Evolutionary conservation across 2,329 filamentous ascomycete genomes (phyloP), one percentile per base, ranked within the genome.

Genomic region (Orbilia quercus): DNA sequence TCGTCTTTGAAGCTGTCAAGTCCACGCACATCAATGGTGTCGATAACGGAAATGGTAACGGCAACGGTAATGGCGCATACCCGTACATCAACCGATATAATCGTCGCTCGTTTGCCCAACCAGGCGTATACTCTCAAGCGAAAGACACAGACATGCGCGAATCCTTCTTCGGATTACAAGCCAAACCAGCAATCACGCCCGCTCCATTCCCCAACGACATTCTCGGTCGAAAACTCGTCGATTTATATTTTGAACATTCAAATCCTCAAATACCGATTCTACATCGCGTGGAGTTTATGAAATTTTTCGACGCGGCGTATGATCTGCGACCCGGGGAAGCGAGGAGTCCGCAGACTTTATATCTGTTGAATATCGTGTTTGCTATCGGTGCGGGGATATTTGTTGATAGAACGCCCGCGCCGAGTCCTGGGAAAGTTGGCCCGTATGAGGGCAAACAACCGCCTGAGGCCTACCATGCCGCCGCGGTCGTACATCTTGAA

Each of bases 161-260:
- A 81, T 96, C 92, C 0, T 97, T 97, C 84, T 98, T 98, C 79
- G 94, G 94, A n/a, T 83, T 98, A 47, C 92, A 97, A 77, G 96
- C 91, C 1, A 93, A 90, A 77, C 92, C 93, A 1, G 92, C 89
- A 14, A 95, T 97, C 79, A 89, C 91, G 74, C 90, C 91, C 47
- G 93, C 93, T 0, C 85, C 88, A 0, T 97, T 98, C 77, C 95
- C 95, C 0, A 88, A 91, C 75, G 88, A 86, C 75, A 87, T 90
- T 31, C 83, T 96, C 1, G 94, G 89, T 0, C 81, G 86, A 62
- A 86, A 88, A 71, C 84, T 98, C 16, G 89, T 91, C 38, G 87
- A 88, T 62, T 85, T 97, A 38, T 98, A 97, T 80, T 98, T 98
- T 80, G 92, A 97, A 81, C 91, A 97, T 80, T 92, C 94, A 0